Base-by-base conservation (phyloP, 805 yeast genomes). In the Kuraishia molischiana region DNA sequence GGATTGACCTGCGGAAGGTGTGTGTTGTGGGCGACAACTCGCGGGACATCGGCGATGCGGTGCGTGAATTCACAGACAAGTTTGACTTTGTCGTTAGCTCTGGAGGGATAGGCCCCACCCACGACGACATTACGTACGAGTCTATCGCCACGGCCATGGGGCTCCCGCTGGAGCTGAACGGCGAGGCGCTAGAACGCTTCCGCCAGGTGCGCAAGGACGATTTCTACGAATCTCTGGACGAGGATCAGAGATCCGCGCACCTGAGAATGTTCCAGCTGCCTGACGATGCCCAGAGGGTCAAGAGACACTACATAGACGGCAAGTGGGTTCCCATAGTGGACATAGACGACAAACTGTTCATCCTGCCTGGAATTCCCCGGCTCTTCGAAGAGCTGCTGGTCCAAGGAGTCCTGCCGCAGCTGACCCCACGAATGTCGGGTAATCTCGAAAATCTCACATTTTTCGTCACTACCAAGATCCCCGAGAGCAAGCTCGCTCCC, bases 241-340 rank as follows among this genome's bases (percentile, higher is more conserved):
- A 47, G 6, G 69, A 67, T 9, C 84, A 79, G 19, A 51, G 65
- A 19, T 51, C 58, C 3, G 87, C 92, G 1, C 84, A 77, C 48
- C 66, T 75, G 47, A 63, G 85, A 35, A 86, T 86, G 95, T 94
- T 95, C 0, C 72, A 79, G 0, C 62, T 86, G 36, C 96, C 96
- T 0, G 5, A 9, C 8, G 22, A 32, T 29, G 35, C 26, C 26
- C 29, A 34, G 1, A 48, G 48, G 2, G 77, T 76, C 4, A 64
- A 63, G 36, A 70, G 65, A 33, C 58, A 66, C 34, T 78, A 64
- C 46, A 62, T 73, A 1, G 45, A 60, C 6, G 76, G 73, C 3
- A 65, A 81, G 11, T 86, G 95, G 95, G 94, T 86, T 3, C 96
- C 95, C 0, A 68, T 85, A 4, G 87, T 85, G 2, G 74, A 75